Conservation (phyloP, 208 protist genomes). For the Perkinsela sp. region DNA sequence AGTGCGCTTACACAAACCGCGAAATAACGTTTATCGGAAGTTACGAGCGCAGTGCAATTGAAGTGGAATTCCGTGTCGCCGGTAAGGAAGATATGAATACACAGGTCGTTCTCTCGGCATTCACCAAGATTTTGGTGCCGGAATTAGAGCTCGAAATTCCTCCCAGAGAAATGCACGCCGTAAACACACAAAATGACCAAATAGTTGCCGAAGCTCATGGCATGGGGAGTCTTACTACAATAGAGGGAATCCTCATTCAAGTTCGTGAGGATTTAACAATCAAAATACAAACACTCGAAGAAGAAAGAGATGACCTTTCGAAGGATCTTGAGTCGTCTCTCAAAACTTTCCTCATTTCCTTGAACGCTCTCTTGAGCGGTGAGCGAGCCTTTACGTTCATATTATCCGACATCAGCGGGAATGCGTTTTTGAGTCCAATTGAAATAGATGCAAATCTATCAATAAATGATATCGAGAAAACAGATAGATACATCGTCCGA, state of each 20-base stretch:
- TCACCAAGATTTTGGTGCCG: slow-evolving; percentile 50
- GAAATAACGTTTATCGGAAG: slow-evolving; percentile 52
- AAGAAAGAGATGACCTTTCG: slow-evolving; percentile 21
- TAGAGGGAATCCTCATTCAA: slow-evolving; percentile 67
- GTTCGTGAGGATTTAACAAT: slow-evolving; percentile 20
- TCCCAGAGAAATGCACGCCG: slow-evolving; percentile 41
- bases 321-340: slow-evolving; percentile 4
- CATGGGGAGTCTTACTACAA: slow-evolving; percentile 56
- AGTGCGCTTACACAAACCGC: slow-evolving; percentile 37
- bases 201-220: slow-evolving; percentile 12
- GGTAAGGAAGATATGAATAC: slow-evolving; percentile 55
- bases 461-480: not conserved
- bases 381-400: slow-evolving; percentile 59
- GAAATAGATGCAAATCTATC: not conserved
- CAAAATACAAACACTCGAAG: slow-evolving; percentile 6
- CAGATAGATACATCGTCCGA: not conserved
- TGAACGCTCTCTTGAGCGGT: slow-evolving; percentile 8
- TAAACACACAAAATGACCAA: slow-evolving; percentile 72
- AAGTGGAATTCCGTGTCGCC: slow-evolving; percentile 44
- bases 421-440: slow-evolving; percentile 41
- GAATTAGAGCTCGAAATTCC: slow-evolving; percentile 74
- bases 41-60: slow-evolving; percentile 38
- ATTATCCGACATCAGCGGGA: slow-evolving; percentile 64
- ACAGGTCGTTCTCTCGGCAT: slow-evolving; percentile 72
- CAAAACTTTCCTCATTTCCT: slow-evolving; percentile 4